phyloP scores from a whole-genome alignment of 345 rosid genomes.

The Excoecaria cochinchinensis region DNA sequence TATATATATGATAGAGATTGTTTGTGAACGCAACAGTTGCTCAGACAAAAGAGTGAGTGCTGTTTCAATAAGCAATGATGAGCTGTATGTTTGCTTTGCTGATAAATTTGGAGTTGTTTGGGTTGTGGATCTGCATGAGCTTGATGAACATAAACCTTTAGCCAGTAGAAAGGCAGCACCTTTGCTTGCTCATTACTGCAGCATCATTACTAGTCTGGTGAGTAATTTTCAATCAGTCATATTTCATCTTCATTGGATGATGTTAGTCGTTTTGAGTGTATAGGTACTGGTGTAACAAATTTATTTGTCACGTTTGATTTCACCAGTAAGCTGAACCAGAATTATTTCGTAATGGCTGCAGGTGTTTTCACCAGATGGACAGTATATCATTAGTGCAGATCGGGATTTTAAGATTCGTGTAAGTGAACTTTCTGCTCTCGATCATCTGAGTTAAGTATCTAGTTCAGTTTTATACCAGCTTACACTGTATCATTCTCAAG shows the following conservation, averaged over 20 bases:
- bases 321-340: not conserved
- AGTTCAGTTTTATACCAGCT: slow-evolving; percentile 10
- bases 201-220: slow-evolving; percentile 91
- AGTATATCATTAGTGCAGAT: slow-evolving; percentile 72
- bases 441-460: slow-evolving; percentile 10
- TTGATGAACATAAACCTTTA: slow-evolving; percentile 35
- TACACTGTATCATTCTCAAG: slow-evolving; percentile 19
- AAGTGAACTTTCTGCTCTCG: slow-evolving; percentile 26
- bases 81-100: slow-evolving; percentile 68
- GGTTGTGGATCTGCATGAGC: slow-evolving; percentile 58
- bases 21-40: slow-evolving; percentile 37
- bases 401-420: slow-evolving; percentile 94
- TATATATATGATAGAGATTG: slow-evolving; percentile 6
- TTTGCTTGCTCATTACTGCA: slow-evolving; percentile 88
- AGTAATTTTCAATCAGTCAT: slow-evolving; percentile 11
- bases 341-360: slow-evolving; percentile 30
- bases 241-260: not conserved
- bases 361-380: slow-evolving; percentile 91
- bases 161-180: slow-evolving; percentile 58
- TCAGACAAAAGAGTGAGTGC: slow-evolving; percentile 95
- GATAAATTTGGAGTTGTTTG: slow-evolving; percentile 98
- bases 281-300: not conserved
- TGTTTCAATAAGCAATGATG: slow-evolving; percentile 67
- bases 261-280: not conserved
- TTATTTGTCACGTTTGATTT: slow-evolving; percentile 1